phyloP scores from a whole-genome alignment of 371 early-diverging fungal species.

The Mortierella sp. region DNA sequence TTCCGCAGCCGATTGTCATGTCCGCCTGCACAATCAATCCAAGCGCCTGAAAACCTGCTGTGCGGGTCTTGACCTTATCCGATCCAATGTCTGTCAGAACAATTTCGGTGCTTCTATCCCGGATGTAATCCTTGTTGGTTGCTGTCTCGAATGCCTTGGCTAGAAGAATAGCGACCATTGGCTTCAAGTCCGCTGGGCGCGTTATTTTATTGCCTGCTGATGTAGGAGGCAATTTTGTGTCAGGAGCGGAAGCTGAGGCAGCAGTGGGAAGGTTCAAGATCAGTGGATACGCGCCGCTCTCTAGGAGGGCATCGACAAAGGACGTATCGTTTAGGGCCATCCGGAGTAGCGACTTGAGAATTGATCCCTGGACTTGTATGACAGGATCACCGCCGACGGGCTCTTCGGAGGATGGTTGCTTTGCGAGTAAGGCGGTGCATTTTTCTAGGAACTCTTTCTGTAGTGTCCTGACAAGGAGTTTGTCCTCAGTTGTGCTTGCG shows the following conservation, averaged over 20 bases:
- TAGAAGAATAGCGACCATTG: slow-evolving; percentile 42
- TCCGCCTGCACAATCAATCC: slow-evolving; percentile 73
- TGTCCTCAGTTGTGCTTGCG: slow-evolving; percentile 21
- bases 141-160: slow-evolving; percentile 46
- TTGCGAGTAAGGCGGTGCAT: slow-evolving; percentile 18
- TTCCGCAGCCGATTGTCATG: slow-evolving; percentile 69
- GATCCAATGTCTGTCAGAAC: slow-evolving; percentile 46
- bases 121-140: slow-evolving; percentile 41
- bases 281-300: slow-evolving; percentile 24
- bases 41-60: slow-evolving; percentile 66
- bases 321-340: slow-evolving; percentile 43
- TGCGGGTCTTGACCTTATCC: slow-evolving; percentile 46
- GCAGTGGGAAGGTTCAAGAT: slow-evolving; percentile 29
- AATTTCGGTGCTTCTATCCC: slow-evolving; percentile 38
- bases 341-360: slow-evolving; percentile 44
- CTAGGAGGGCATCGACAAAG: slow-evolving; percentile 35
- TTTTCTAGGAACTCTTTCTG: slow-evolving; percentile 30
- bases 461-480: slow-evolving; percentile 10
- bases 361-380: slow-evolving; percentile 20
- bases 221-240: slow-evolving; percentile 7
- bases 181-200: slow-evolving; percentile 31
- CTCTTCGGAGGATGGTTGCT: slow-evolving; percentile 8
- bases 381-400: background rate
- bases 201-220: slow-evolving; percentile 10
- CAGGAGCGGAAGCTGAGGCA: background rate